Conservation (phyloP, 768 basidiomycete genomes). For the Mycena crocata region DNA sequence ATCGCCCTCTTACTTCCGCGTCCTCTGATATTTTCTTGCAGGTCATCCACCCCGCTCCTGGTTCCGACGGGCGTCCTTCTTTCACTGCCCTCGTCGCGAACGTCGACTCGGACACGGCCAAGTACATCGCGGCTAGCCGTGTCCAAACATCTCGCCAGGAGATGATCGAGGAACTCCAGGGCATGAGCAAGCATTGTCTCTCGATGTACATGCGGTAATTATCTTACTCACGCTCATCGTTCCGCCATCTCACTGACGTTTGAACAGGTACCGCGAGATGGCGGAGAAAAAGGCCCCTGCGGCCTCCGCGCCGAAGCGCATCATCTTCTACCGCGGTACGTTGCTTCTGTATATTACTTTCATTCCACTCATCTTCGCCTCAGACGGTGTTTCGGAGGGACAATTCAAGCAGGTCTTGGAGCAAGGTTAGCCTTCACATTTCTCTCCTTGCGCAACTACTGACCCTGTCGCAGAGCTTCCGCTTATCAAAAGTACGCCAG, state of each 20-base stretch:
- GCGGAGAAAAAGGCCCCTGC: slow-evolving; percentile 62
- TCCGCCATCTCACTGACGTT: background rate
- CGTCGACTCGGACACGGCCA: slow-evolving; percentile 80
- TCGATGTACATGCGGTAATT: slow-evolving; percentile 58
- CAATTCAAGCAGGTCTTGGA: slow-evolving; percentile 68
- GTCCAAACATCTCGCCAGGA: slow-evolving; percentile 21
- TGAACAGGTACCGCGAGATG: slow-evolving; percentile 57
- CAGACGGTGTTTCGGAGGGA: slow-evolving; percentile 68
- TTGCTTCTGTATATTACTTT: slow-evolving; percentile 23
- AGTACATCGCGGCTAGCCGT: slow-evolving; percentile 64
- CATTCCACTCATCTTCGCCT: slow-evolving; percentile 38
- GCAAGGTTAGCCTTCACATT: slow-evolving; percentile 50
- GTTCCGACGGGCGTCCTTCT: slow-evolving; percentile 81
- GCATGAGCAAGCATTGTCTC: slow-evolving; percentile 59
- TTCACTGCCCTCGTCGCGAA: slow-evolving; percentile 86
- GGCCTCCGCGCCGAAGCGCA: slow-evolving; percentile 66
- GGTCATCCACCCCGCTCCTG: slow-evolving; percentile 86
- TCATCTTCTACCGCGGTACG: slow-evolving; percentile 82
- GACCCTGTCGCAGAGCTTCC: slow-evolving; percentile 61
- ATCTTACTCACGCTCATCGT: too few relatives aligned
- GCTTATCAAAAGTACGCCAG: slow-evolving; percentile 62
- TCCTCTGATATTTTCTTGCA: background rate
- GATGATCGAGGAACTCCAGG: slow-evolving; percentile 40
- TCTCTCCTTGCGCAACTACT: background rate
- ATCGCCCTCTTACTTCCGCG: slow-evolving; percentile 47